Conservation (phyloP, 805 yeast species). For the Blastobotrys mokoenaii region DNA sequence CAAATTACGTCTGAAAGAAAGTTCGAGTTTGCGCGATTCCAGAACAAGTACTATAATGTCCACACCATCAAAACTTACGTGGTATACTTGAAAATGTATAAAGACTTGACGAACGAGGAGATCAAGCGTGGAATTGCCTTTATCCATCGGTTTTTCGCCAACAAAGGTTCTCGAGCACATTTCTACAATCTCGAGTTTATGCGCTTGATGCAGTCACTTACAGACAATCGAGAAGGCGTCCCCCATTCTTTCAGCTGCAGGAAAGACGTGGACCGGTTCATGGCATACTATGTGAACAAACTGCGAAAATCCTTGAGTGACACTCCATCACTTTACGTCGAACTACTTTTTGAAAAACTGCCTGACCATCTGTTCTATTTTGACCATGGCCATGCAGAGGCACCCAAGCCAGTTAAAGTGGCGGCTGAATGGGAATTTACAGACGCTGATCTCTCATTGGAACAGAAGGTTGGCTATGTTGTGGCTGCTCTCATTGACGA, state of each 20-base stretch:
- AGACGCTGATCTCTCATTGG: slow-evolving; percentile 24
- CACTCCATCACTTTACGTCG: slow-evolving; percentile 50
- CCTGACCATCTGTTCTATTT: slow-evolving; percentile 44
- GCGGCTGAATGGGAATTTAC: slow-evolving; percentile 25
- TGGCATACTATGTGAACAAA: slow-evolving; percentile 55
- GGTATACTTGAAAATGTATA: slow-evolving; percentile 48
- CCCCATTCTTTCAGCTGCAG: slow-evolving; percentile 38
- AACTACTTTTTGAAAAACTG: slow-evolving; percentile 56
- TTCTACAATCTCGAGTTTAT: slow-evolving; percentile 70
- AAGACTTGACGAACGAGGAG: slow-evolving; percentile 51
- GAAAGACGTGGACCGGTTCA: slow-evolving; percentile 55
- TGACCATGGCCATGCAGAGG: slow-evolving; percentile 48
- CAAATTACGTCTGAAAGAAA: slow-evolving; percentile 37
- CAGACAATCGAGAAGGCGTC: slow-evolving; percentile 35
- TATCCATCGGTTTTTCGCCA: slow-evolving; percentile 62
- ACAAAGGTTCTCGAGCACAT: slow-evolving; percentile 48
- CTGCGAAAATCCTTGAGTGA: slow-evolving; percentile 39
- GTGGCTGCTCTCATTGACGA: slow-evolving; percentile 42
- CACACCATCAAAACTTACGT: slow-evolving; percentile 59
- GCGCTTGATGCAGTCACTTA: slow-evolving; percentile 43
- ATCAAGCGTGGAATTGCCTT: slow-evolving; percentile 59
- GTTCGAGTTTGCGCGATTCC: slow-evolving; percentile 38
- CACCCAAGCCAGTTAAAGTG: slow-evolving; percentile 14
- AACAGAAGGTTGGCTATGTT: slow-evolving; percentile 43
- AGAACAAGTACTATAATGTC: slow-evolving; percentile 44